Evolutionary conservation across 768 basidiomycete genomes (phyloP).

Genomic region (Leucocoprinus sp.): DNA sequence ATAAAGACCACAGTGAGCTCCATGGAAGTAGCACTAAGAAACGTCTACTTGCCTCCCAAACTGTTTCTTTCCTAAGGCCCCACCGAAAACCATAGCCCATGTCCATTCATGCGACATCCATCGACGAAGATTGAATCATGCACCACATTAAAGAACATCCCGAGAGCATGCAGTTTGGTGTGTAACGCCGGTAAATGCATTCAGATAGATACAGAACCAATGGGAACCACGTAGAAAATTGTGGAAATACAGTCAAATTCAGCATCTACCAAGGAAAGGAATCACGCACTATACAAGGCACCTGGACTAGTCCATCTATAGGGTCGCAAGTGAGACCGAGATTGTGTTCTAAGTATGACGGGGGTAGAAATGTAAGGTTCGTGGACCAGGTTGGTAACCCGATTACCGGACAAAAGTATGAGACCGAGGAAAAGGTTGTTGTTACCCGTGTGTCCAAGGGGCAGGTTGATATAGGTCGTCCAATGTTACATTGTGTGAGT

Average conservation of each 20-base stretch:
- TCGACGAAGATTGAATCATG: neutral
- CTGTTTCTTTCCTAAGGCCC: slow-evolving; percentile 66
- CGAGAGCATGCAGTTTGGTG: neutral
- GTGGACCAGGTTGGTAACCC: slow-evolving; percentile 3
- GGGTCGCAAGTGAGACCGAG: slow-evolving; percentile 91
- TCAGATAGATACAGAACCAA: neutral
- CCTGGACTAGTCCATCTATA: slow-evolving; percentile 87
- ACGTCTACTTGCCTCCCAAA: slow-evolving; percentile 52
- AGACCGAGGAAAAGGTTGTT: neutral
- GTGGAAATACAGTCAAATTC: neutral
- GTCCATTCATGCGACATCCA: neutral
- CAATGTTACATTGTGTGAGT: neutral
- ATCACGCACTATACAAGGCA: slow-evolving; percentile 82
- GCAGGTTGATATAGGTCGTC: neutral
- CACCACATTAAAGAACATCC: neutral
- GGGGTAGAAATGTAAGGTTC: neutral
- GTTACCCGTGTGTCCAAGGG: no score
- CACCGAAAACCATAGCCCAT: neutral
- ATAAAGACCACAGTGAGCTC: neutral
- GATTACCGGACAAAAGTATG: neutral
- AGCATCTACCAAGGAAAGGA: neutral
- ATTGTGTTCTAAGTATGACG: slow-evolving; percentile 55
- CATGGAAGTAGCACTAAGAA: neutral
- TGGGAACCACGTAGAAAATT: neutral
- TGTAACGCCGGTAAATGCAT: neutral